Base-by-base conservation (phyloP, 495 filamentous ascomycete genomes). In the Corynascus novoguineensis region DNA sequence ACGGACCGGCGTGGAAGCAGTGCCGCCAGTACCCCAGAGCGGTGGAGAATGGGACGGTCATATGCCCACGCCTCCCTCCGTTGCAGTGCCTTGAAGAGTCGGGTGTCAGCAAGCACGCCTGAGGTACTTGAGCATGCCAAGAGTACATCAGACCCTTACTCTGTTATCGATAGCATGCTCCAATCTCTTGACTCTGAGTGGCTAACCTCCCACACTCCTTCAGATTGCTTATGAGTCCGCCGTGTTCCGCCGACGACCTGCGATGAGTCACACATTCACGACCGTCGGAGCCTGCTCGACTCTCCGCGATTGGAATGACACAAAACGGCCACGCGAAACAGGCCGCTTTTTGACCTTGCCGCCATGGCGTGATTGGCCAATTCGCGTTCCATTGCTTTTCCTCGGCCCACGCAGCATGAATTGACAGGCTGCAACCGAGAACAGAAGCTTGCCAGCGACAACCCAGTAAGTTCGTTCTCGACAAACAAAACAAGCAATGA, bases 311-410 rank as follows among this genome's bases (percentile, higher is more conserved):
- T 50, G 46, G 55, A 27, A 38, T 38, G 37, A 52, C n/a, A n/a
- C n/a, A n/a, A n/a, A n/a, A n/a, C n/a, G n/a, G n/a, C 40, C 10
- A 29, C 60, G 49, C 58, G 53, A 64, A 63, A 57, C 57, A 59
- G 63, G 57, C 54, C 57, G 57, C 59, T 60, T 64, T 55, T 37
- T 58, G 44, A 56, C 38, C 31, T 59, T 48, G 53, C 56, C 40
- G 35, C 17, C 5, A 9, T 14, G 12, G 14, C 32, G 21, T 62
- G 44, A 68, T 68, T 68, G 64, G 66, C 57, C 66, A 68, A 66
- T 68, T 64, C 56, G 44, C 55, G 54, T 59, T 53, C 22, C 55
- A 59, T 60, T 59, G 65, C 47, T 57, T 58, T 54, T 29, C 50
- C 21, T 58, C 49, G 53, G 46, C 46, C 49, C 57, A 62, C 38